Evolutionary conservation across 148 eudicot species (phyloP), one percentile per base, ranked within the genome.

Genomic region (Rhododendron vialii): DNA sequence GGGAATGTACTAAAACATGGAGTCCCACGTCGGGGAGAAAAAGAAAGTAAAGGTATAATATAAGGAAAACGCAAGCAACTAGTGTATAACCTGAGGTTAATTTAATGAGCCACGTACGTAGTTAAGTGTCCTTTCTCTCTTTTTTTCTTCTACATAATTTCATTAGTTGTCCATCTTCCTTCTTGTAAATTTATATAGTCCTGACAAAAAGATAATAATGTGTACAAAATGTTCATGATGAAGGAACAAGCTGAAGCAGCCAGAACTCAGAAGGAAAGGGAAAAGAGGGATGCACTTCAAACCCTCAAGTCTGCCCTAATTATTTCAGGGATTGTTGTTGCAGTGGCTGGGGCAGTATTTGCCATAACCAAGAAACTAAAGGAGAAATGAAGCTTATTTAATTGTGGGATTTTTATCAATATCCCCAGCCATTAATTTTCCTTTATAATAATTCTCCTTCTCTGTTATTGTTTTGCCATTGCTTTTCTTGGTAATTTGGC

Each of bases 281-380:
- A 86, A 73, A 91, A 86, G 88, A 85, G 88, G 51, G 93, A 92
- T 83, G 87, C 92, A 3, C 36, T 90, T 81, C 91, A 92, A 83
- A 86, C 89, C 2, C 80, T 94, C 17, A 95, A 92, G 80, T 88
- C 90, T 28, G 89, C 91, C 48, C 77, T 96, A 4, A 90, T 94
- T 14, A 88, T 93, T 63, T 92, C 98, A 0, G 98, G 98, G 45
- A 89, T 93, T 2, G 84, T 92, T 61, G 86, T 96, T 73, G 93
- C 93, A 38, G 87, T 94, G 33, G 94, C 90, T 78, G 98, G 98
- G 45, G 94, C 93, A 47, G 45, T 80, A 41, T 91, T 91, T 43
- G 93, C 92, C 89, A 86, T 91, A 57, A 86, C 90, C 87, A 91
- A 89, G 87, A 91, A 91, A 83, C 74, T 91, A 20, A 91, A 80